Evolutionary conservation across 129 eudicot species (phyloP).

Genomic region (Lonicera japonica): DNA sequence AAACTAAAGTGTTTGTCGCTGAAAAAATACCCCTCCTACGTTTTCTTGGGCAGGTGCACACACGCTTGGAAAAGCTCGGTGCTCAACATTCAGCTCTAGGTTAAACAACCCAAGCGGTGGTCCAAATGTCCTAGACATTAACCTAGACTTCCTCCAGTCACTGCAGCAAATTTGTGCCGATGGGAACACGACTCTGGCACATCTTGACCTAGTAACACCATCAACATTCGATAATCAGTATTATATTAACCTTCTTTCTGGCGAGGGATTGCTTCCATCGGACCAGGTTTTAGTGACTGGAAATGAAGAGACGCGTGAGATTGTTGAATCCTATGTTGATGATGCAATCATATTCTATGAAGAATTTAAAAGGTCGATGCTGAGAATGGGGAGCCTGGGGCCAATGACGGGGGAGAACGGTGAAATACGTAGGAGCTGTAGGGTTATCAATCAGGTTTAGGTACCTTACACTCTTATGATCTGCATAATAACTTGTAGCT

Average conservation of each 20-base stretch:
- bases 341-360: constrained; percentile 31
- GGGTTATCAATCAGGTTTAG: constrained; percentile 27
- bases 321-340: constrained; percentile 29
- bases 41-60: constrained; percentile 46
- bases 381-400: constrained; percentile 54
- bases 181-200: constrained; percentile 34
- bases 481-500: too few relatives aligned
- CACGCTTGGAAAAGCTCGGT: constrained; percentile 70
- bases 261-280: constrained; percentile 65
- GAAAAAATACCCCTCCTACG: not conserved
- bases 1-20: not conserved
- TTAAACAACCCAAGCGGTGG: constrained; percentile 26
- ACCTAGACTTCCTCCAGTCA: constrained; percentile 34
- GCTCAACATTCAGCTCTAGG: constrained; percentile 47
- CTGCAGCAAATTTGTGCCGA: constrained; percentile 52
- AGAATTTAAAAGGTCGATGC: constrained; percentile 58
- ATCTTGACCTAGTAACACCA: constrained; percentile 51
- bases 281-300: constrained; percentile 48
- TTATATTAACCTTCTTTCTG: constrained; percentile 43
- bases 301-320: constrained; percentile 25
- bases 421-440: constrained; percentile 59
- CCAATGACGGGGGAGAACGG: constrained; percentile 33
- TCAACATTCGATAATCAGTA: constrained; percentile 58
- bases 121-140: constrained; percentile 26
- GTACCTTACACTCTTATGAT: not conserved